These are phyloP conservation scores for Avena eriantha DNA, from an alignment of 176 grass and related monocot genomes.

Conservation along the genomic window DNA sequence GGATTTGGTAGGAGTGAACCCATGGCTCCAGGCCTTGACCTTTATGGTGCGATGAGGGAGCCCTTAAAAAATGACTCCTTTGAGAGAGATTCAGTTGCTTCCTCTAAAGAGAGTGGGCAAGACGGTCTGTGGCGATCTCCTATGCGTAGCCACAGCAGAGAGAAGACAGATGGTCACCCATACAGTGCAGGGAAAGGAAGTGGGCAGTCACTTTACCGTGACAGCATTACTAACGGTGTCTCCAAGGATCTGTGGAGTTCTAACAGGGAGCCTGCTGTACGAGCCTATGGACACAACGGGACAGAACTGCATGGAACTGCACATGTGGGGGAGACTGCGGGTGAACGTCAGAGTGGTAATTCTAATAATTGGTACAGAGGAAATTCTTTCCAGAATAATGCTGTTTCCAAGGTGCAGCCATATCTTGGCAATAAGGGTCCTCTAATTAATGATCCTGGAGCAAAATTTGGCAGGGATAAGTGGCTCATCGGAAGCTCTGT, in stretches of 20 bases:
- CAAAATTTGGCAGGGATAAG: constrained; percentile 72
- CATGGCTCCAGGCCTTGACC: constrained; percentile 32
- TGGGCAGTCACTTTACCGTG: constrained; percentile 39
- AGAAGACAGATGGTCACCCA: constrained; percentile 54
- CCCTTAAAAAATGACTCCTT: constrained; percentile 64
- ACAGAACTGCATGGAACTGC: constrained; percentile 56
- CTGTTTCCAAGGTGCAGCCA: constrained; percentile 56
- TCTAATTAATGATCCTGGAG: constrained; percentile 47
- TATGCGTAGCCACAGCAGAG: constrained; percentile 45
- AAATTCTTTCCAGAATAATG: constrained; percentile 67
- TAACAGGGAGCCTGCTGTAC: constrained; percentile 39
- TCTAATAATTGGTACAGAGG: constrained; percentile 73
- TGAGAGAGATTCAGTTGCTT: constrained; percentile 50
- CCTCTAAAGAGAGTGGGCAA: constrained; percentile 52
- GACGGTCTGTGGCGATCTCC: constrained; percentile 64
- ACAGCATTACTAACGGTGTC: constrained; percentile 45
- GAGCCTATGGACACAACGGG: constrained; percentile 49
- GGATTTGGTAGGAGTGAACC: constrained; percentile 63
- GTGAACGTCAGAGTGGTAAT: constrained; percentile 41
- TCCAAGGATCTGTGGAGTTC: constrained; percentile 67
- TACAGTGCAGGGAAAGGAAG: constrained; percentile 70
- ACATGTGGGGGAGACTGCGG: constrained; percentile 31
- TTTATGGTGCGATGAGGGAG: constrained; percentile 54
- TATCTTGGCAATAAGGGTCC: constrained; percentile 61
- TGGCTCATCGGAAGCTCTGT: constrained; percentile 34